These are phyloP conservation scores for Colletotrichum tamarilloi DNA, from an alignment of 2,329 filamentous ascomycete species.

Conservation along the genomic window DNA sequence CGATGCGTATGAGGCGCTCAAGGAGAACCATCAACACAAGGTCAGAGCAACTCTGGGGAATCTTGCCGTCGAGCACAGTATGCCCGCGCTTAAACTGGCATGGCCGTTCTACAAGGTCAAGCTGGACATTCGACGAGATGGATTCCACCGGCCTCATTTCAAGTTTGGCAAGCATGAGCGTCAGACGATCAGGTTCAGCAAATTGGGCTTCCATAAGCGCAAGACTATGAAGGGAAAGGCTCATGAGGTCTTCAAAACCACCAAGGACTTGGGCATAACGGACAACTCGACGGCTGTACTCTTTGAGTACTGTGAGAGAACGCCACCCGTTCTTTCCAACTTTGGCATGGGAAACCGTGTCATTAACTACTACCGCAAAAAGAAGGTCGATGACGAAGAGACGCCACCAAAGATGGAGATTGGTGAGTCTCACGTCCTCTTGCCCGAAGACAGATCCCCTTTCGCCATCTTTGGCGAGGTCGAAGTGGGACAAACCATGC, in stretches of 20 bases:
- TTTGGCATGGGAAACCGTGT: constrained; percentile 97
- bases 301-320: constrained; percentile 95
- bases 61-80: constrained; percentile 91
- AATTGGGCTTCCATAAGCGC: constrained; percentile 79
- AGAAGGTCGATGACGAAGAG: constrained; percentile 77
- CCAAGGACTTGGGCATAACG: constrained; percentile 84
- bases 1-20: constrained; percentile 92
- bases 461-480: constrained; percentile 96
- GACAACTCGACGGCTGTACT: constrained; percentile 91
- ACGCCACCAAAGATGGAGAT: constrained; percentile 83
- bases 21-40: constrained; percentile 97
- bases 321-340: constrained; percentile 90
- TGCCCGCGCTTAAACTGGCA: constrained; percentile 90
- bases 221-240: constrained; percentile 86
- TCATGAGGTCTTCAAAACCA: constrained; percentile 81
- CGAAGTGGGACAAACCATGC: constrained; percentile 88
- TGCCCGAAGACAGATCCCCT: constrained; percentile 94
- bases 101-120: constrained; percentile 97
- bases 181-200: constrained; percentile 77
- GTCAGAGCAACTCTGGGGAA: constrained; percentile 92
- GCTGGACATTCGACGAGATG: constrained; percentile 77
- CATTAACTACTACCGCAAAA: constrained; percentile 96
- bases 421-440: constrained; percentile 87
- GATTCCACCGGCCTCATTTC: constrained; percentile 86
- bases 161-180: constrained; percentile 76